Base-by-base conservation (phyloP, 192 early-diverging fungal species). In the Backusella australiensis region DNA sequence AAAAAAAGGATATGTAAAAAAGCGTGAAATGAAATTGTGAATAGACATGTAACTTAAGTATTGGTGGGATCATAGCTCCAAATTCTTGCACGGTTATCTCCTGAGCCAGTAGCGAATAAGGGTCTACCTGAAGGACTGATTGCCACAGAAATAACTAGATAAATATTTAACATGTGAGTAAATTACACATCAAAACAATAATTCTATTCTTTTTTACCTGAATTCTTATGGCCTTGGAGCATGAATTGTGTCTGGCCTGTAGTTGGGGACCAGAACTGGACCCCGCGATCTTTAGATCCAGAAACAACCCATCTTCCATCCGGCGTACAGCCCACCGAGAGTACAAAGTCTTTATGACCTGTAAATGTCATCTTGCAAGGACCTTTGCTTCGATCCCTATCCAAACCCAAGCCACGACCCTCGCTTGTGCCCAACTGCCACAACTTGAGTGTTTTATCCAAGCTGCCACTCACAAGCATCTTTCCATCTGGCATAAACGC, bases 201-300 rank as follows among this genome's bases (percentile, higher is more conserved):
- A 32, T 65, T 42, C 26, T 68, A 71, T 72, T 12, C 49, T 38
- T 52, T 68, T 69, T 59, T 81, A 94, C 92, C 92, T 73, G 97
- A 98, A 82, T 99, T 98, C 85, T 97, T 97, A 78, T 99, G 98
- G 35, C 98, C 98, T 76, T 94, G 94, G 73, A 99, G 84, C 92
- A 93, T 93, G 72, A 93, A 93, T 76, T 93, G 91, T 36, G 88
- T 91, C 75, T 89, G 85, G 34, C 84, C 89, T 4, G 87, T 89
- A 38, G 85, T 86, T 35, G 94, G 93, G 83, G 96, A 95, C 97
- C 96, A 97, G 76, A 98, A 95, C 71, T 94, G 95, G 71, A 99
- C 96, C 35, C 89, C 90, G 72, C 96, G 90, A 78, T 97, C 96
- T 81, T 99, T 97, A 78, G 92, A 93, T 34, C 95, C 94, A 75